Evolutionary conservation across 805 yeast species (phyloP).

Genomic region (Schizosaccharomyces japonicus): DNA sequence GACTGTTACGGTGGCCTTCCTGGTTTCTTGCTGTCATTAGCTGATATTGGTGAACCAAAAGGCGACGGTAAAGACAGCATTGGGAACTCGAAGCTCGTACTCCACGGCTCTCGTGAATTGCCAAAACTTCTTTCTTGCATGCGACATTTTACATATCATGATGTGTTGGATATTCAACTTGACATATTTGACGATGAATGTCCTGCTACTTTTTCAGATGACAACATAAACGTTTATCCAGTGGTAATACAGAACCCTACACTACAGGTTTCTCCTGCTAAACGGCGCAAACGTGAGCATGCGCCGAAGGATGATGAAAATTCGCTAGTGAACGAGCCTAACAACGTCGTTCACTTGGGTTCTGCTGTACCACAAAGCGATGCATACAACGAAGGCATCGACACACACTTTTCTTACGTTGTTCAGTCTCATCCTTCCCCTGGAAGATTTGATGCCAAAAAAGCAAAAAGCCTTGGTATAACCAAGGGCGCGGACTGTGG

Average conservation of each 20-base stretch:
- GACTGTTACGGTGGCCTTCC: background rate
- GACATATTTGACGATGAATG: too few relatives aligned
- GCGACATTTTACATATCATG: constrained; percentile 2
- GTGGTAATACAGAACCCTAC: too few relatives aligned
- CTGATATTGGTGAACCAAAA: background rate
- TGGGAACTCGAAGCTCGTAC: background rate
- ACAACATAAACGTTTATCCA: too few relatives aligned
- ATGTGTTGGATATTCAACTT: too few relatives aligned
- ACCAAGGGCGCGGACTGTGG: background rate
- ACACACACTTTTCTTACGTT: background rate
- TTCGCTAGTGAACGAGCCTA: too few relatives aligned
- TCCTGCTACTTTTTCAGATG: too few relatives aligned
- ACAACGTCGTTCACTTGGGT: too few relatives aligned
- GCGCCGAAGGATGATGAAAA: too few relatives aligned
- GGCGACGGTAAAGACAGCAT: background rate
- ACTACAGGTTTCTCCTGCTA: too few relatives aligned
- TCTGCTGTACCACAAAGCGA: too few relatives aligned
- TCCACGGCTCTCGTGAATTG: background rate
- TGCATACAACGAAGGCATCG: too few relatives aligned
- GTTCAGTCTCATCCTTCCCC: constrained; percentile 2
- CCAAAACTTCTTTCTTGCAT: background rate
- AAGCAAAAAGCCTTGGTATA: background rate
- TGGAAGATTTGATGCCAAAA: background rate
- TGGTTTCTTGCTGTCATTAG: background rate
- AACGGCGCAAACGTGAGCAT: too few relatives aligned